Conservation (phyloP, 2,329 filamentous ascomycete genomes). For the Proliferodiscus dingleyae region DNA sequence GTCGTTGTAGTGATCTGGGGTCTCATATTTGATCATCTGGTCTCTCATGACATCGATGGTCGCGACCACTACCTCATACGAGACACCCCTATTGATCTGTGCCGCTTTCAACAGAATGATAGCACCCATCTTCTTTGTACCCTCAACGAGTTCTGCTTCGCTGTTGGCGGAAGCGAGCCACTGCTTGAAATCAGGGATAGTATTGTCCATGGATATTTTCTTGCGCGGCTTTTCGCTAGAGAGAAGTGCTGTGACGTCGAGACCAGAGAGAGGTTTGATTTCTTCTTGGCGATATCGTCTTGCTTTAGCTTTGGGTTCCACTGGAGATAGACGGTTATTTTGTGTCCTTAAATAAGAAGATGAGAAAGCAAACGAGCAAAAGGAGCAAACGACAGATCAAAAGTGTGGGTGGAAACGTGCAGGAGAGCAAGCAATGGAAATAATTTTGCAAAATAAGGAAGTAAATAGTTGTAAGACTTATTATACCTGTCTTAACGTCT, state of each 20-base stretch:
- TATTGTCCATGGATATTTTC: conserved; percentile 63
- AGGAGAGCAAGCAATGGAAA: too few relatives aligned
- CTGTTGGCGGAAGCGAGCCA: conserved; percentile 58
- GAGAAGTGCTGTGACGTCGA: conserved; percentile 82
- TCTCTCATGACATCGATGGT: conserved; percentile 73
- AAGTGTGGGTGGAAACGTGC: too few relatives aligned
- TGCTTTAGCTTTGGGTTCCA: conserved; percentile 74
- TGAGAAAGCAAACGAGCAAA: too few relatives aligned
- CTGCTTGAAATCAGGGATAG: conserved; percentile 88
- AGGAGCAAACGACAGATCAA: too few relatives aligned
- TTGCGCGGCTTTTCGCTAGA: conserved; percentile 45
- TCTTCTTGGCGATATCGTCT: conserved; percentile 58
- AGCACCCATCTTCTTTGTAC: conserved; percentile 66
- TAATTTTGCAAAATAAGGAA: too few relatives aligned
- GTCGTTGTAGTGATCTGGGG: conserved; percentile 70
- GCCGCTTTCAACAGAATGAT: conserved; percentile 67
- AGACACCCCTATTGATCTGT: conserved; percentile 68
- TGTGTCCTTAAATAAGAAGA: too few relatives aligned
- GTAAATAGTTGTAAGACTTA: too few relatives aligned
- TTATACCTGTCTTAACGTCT: conserved; percentile 74
- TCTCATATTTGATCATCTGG: conserved; percentile 69
- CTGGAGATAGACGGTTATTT: conserved; percentile 38
- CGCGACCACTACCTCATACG: conserved; percentile 72
- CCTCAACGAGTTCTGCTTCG: conserved; percentile 58
- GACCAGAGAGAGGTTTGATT: conserved; percentile 80